Evolutionary conservation across 2,329 filamentous ascomycete genomes (phyloP), one percentile per base, ranked within the genome.

Genomic region (Oidium heveae): DNA sequence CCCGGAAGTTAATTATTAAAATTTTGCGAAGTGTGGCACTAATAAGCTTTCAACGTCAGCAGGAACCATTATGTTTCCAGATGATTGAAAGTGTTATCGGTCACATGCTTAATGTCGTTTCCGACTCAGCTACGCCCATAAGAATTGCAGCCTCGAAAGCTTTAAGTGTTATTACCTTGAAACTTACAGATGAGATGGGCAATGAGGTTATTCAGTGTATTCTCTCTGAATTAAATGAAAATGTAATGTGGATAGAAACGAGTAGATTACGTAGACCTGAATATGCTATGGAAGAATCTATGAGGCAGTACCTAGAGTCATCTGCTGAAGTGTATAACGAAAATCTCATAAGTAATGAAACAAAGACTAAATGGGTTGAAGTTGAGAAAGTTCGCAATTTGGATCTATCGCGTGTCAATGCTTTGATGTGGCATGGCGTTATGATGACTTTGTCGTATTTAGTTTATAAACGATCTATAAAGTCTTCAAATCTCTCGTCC

Each of bases 81-180:
- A 71, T 83, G 64, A 66, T 94, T 16, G 89, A 96, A 68, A 80
- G 81, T 33, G 77, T 84, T 4, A 86, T 98, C 60, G 84, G 87
- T 54, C 80, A 84, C 62, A 73, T 95, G 2, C 73, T 98, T 2
- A 81, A 86, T 57, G 74, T 76, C 13, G 71, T 96, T 1, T 79
- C 79, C 1, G 91, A 98, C 65, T 84, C 85, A 57, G 88, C 96
- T 62, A 95, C 88, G 0, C 86, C 87, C 0, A 88, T 98, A 13
- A 75, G 91, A 39, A 77, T 94, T 61, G 84, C 89, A 34, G 86
- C 89, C 20, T 94, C 87, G 66, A 98, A 98, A 68, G 84, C 87
- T 4, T 75, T 96, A 47, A 94, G 87, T 66, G 75, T 94, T 54
- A 79, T 96, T 59, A 82, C 88, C 0, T 70, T 93, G 53, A 88